Evolutionary conservation across 2,329 filamentous ascomycete genomes (phyloP).

Genomic region (Neoascochyta sp.): DNA sequence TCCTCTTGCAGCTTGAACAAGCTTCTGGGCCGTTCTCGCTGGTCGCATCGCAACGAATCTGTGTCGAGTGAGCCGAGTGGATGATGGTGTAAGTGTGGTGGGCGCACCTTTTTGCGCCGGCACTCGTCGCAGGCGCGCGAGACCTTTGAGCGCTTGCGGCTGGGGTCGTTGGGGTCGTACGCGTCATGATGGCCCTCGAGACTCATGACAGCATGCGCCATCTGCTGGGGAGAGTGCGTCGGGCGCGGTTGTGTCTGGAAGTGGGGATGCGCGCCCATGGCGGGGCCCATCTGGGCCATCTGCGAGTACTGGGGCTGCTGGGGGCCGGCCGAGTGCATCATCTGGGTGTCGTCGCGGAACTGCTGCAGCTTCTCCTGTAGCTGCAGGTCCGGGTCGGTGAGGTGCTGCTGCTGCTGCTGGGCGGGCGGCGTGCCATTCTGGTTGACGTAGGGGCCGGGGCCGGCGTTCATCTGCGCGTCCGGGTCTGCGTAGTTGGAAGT

Average conservation of each 20-base stretch:
- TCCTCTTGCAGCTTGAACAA: constrained; percentile 41
- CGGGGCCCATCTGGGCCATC: constrained; percentile 24
- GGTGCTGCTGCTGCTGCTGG: constrained; percentile 30
- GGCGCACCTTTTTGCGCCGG: constrained; percentile 39
- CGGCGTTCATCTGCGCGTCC: constrained; percentile 33
- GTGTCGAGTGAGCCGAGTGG: constrained; percentile 12
- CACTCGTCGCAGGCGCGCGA: constrained; percentile 43
- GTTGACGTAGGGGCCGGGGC: constrained; percentile 32
- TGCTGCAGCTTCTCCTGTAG: constrained; percentile 37
- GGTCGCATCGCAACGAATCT: constrained; percentile 43
- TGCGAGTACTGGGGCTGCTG: constrained; percentile 29
- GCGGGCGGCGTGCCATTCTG: constrained; percentile 36
- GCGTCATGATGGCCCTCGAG: constrained; percentile 33
- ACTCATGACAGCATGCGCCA: constrained; percentile 40
- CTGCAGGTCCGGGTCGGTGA: constrained; percentile 32
- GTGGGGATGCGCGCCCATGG: constrained; percentile 32
- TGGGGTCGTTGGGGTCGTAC: constrained; percentile 36
- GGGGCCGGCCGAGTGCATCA: constrained; percentile 26
- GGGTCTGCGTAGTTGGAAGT: constrained; percentile 34
- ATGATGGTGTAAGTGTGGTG: not conserved
- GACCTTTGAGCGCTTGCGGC: constrained; percentile 40
- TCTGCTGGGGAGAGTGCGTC: constrained; percentile 39
- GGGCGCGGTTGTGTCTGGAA: constrained; percentile 35
- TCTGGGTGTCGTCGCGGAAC: constrained; percentile 29
- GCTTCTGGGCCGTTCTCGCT: constrained; percentile 40